Percentiles rank a stretch among this genome's conserved stretches.
Conservation (phyloP, 176 grass and related monocot genomes). For the Bothriochloa decipiens region DNA sequence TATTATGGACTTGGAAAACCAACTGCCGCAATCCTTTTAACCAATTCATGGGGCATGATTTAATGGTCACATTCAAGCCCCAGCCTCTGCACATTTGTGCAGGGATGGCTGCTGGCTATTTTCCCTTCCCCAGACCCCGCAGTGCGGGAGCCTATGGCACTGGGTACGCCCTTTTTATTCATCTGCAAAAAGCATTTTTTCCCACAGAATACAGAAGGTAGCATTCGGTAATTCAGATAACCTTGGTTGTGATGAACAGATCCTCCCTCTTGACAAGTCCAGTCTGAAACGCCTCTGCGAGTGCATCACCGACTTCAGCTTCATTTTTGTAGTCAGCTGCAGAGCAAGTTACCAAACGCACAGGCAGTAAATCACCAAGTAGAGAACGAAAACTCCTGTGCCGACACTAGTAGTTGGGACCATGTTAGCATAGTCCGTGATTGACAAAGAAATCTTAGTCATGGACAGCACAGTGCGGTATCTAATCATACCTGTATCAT, state of each 20-base stretch:
- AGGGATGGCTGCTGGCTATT: too few relatives aligned
- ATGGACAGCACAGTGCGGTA: not conserved
- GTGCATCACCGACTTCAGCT: constrained; percentile 81
- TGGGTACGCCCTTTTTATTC: too few relatives aligned
- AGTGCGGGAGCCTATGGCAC: too few relatives aligned
- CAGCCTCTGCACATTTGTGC: too few relatives aligned
- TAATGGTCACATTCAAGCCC: not conserved
- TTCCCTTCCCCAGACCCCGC: too few relatives aligned
- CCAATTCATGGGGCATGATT: not conserved
- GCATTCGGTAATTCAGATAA: constrained; percentile 10
- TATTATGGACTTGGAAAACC: not conserved
- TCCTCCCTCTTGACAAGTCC: constrained; percentile 87
- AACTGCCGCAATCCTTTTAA: not conserved
- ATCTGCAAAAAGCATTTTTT: not conserved
- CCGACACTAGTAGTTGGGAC: not conserved
- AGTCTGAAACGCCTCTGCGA: constrained; percentile 72
- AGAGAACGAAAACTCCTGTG: not conserved
- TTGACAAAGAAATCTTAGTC: not conserved
- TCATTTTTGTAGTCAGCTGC: constrained; percentile 93
- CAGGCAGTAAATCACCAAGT: not conserved
- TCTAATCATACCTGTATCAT: not conserved
- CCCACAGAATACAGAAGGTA: not conserved
- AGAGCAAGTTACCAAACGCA: not conserved
- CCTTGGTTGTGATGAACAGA: constrained; percentile 95
- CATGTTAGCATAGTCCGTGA: not conserved